These are phyloP conservation scores for Mycosarcoma mackinlayi DNA, from an alignment of 1,284 basidiomycete species.

Conservation along the genomic window DNA sequence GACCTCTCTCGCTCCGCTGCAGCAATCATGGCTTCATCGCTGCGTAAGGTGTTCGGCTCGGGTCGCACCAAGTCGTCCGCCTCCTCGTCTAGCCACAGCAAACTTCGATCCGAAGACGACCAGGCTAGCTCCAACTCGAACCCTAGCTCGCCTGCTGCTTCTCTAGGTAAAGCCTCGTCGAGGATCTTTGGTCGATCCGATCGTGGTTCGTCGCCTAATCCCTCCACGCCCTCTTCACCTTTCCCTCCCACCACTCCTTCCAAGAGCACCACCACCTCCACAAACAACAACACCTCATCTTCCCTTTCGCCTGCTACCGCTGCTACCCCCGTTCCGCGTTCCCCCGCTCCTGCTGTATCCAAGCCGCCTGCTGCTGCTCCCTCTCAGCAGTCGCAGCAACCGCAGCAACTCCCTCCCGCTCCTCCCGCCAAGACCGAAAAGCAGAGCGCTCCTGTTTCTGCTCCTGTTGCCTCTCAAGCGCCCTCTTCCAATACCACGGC, in stretches of 20 bases:
- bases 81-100: constrained; percentile 29
- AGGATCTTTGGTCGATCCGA: constrained; percentile 36
- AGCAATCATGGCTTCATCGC: constrained; percentile 41
- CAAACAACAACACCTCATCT: constrained; percentile 9
- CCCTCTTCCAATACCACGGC: constrained; percentile 15
- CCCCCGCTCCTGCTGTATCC: constrained; percentile 13
- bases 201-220: constrained; percentile 31
- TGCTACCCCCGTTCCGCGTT: constrained; percentile 8
- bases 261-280: constrained; percentile 25
- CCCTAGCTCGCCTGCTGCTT: constrained; percentile 35
- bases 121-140: constrained; percentile 26
- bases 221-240: constrained; percentile 29
- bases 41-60: constrained; percentile 54
- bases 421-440: constrained; percentile 29
- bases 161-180: constrained; percentile 33
- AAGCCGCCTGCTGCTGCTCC: constrained; percentile 11
- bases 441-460: constrained; percentile 3
- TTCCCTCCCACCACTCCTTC: constrained; percentile 34
- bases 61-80: constrained; percentile 47
- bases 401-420: constrained; percentile 17
- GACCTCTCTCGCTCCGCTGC: background rate
- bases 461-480: constrained; percentile 15
- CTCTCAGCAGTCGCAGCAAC: background rate
- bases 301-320: constrained; percentile 4
- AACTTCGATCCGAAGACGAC: constrained; percentile 30